phyloP scores from a whole-genome alignment of 2,329 filamentous ascomycete genomes.

The Thielaviopsis euricoi region DNA sequence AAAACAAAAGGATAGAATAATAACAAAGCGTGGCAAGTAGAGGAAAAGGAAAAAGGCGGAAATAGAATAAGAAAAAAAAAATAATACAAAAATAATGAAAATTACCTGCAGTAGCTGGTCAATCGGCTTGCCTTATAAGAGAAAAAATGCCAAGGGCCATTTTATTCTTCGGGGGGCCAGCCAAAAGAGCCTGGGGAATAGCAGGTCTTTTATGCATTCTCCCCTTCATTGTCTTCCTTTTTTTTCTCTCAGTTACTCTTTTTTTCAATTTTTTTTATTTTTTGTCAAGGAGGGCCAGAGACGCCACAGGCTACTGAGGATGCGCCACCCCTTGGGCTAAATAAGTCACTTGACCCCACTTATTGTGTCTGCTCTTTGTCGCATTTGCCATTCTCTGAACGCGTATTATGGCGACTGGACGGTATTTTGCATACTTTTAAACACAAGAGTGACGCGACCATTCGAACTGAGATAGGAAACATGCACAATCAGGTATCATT shows the following conservation, averaged over 20 bases:
- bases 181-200: background rate
- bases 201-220: constrained; percentile 3
- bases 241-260: background rate
- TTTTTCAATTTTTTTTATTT: background rate
- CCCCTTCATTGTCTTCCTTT: background rate
- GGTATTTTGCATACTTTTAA: no score
- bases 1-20: background rate
- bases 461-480: no score
- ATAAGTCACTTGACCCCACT: background rate
- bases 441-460: no score
- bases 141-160: background rate
- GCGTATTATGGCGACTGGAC: background rate
- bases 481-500: no score
- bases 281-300: background rate
- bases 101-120: no score
- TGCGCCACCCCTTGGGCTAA: background rate
- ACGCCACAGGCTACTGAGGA: background rate
- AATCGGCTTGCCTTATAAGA: background rate
- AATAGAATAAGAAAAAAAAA: no score
- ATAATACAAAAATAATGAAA: background rate
- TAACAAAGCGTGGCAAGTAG: background rate
- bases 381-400: background rate
- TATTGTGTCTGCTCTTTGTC: background rate
- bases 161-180: no score
- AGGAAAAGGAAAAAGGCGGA: no score